A percentile compares a stretch with the other conserved stretches of the same genome.
phyloP scores from a whole-genome alignment of 2,329 filamentous ascomycete species.

The Neurospora crassa region DNA sequence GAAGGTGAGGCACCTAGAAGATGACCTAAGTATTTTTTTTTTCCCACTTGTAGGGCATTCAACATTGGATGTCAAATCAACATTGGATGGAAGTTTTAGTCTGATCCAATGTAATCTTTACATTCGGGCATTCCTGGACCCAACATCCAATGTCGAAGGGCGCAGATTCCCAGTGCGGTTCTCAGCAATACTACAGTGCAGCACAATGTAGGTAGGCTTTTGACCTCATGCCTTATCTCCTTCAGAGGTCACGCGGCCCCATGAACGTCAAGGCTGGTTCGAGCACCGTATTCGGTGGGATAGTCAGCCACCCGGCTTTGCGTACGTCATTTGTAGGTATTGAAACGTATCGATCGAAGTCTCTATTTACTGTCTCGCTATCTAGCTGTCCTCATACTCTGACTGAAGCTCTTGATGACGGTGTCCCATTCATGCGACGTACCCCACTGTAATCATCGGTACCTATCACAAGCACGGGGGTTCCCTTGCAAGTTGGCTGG shows the following conservation, averaged over 20 bases:
- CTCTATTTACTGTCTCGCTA: background rate
- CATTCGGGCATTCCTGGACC: too few species aligned
- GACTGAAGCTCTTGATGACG: background rate
- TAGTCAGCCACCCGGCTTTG: background rate
- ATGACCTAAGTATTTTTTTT: too few species aligned
- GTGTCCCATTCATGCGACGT: background rate
- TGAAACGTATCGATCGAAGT: background rate
- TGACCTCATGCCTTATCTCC: background rate
- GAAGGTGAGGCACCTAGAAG: too few species aligned
- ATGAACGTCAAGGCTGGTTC: background rate
- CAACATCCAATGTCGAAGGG: too few species aligned
- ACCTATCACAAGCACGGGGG: too few species aligned
- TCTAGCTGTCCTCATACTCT: background rate
- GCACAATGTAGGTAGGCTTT: background rate
- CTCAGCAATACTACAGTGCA: background rate
- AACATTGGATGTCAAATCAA: too few species aligned
- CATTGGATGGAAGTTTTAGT: too few species aligned
- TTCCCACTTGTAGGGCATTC: too few species aligned
- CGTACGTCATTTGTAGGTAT: background rate
- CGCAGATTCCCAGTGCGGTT: too few species aligned
- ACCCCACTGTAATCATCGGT: background rate
- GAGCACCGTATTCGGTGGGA: background rate
- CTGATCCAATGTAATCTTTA: too few species aligned
- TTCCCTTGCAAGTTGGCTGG: background rate
- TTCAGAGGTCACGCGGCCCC: background rate